Evolutionary conservation across 1,284 basidiomycete genomes (phyloP).

Genomic region (Apiotrichum gracile): DNA sequence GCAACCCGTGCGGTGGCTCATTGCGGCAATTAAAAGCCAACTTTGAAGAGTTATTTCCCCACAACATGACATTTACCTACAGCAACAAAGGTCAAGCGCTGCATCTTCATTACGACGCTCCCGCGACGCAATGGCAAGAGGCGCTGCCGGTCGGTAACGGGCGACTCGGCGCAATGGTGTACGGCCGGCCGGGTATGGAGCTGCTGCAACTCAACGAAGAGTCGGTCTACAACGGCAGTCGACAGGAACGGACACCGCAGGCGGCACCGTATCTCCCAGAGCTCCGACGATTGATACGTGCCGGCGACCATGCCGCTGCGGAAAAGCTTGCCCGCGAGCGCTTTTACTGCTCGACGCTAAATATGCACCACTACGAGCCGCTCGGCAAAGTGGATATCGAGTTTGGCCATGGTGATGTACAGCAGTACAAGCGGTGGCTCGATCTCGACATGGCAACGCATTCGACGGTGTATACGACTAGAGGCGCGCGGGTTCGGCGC

Average conservation of each 20-base stretch:
- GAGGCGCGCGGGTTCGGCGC: not conserved
- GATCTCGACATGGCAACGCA: not conserved
- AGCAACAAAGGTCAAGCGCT: not conserved
- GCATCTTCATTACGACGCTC: conserved; percentile 3
- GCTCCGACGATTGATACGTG: conserved; percentile 2
- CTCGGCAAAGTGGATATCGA: not conserved
- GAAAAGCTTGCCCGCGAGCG: not conserved
- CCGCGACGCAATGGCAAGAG: conserved; percentile 4
- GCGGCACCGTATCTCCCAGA: not conserved
- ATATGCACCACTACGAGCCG: not conserved
- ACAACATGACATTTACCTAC: not conserved
- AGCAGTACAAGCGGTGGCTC: not conserved
- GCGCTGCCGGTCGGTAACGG: conserved; percentile 15
- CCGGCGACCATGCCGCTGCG: conserved; percentile 1
- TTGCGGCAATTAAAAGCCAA: too few species aligned
- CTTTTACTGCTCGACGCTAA: not conserved
- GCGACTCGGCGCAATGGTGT: conserved; percentile 8
- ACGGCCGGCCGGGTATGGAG: conserved; percentile 3
- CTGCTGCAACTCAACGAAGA: conserved; percentile 13
- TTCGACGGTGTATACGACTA: not conserved
- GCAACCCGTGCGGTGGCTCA: too few species aligned
- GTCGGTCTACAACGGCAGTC: conserved; percentile 5
- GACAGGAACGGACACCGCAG: not conserved
- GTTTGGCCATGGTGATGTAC: not conserved
- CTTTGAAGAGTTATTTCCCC: too few species aligned